These are phyloP conservation scores for Aureobasidium musti DNA, from an alignment of 2,329 filamentous ascomycete genomes.

Conservation along the genomic window DNA sequence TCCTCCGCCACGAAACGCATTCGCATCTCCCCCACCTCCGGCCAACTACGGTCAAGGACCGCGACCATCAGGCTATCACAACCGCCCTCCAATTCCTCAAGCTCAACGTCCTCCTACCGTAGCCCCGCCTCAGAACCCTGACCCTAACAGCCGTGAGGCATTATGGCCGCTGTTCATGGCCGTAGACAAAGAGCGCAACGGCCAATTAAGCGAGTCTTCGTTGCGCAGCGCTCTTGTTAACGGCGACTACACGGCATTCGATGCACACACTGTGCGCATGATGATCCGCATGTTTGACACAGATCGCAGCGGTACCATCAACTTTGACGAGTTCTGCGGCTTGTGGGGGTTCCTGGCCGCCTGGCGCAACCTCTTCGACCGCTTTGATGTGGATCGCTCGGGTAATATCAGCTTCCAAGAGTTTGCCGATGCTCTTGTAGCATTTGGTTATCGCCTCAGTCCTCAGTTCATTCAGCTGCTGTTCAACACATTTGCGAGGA, in stretches of 20 bases:
- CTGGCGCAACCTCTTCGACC: slow-evolving; percentile 92
- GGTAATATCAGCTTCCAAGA: slow-evolving; percentile 85
- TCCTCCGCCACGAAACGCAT: slow-evolving; percentile 35
- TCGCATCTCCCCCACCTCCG: slow-evolving; percentile 53
- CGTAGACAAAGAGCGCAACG: slow-evolving; percentile 82
- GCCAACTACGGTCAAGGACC: slow-evolving; percentile 55
- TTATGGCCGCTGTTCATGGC: slow-evolving; percentile 85
- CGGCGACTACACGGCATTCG: slow-evolving; percentile 92
- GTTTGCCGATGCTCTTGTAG: slow-evolving; percentile 83
- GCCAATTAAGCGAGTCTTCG: slow-evolving; percentile 81
- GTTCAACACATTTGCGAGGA: slow-evolving; percentile 79
- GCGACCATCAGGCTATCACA: slow-evolving; percentile 64
- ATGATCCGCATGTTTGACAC: slow-evolving; percentile 99
- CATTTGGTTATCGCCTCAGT: slow-evolving; percentile 90
- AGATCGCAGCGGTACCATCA: slow-evolving; percentile 83
- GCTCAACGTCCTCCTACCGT: slow-evolving; percentile 50
- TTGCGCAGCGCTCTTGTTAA: slow-evolving; percentile 91
- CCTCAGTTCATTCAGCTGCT: slow-evolving; percentile 79
- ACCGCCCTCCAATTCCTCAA: slow-evolving; percentile 57
- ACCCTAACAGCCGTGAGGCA: slow-evolving; percentile 66
- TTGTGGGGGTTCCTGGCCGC: slow-evolving; percentile 94
- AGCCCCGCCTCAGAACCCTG: slow-evolving; percentile 54
- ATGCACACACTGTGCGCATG: slow-evolving; percentile 92
- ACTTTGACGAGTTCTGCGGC: slow-evolving; percentile 93
- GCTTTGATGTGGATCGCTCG: slow-evolving; percentile 83